Conservation (phyloP, 139 green algal species). For the Asterochloris erici region DNA sequence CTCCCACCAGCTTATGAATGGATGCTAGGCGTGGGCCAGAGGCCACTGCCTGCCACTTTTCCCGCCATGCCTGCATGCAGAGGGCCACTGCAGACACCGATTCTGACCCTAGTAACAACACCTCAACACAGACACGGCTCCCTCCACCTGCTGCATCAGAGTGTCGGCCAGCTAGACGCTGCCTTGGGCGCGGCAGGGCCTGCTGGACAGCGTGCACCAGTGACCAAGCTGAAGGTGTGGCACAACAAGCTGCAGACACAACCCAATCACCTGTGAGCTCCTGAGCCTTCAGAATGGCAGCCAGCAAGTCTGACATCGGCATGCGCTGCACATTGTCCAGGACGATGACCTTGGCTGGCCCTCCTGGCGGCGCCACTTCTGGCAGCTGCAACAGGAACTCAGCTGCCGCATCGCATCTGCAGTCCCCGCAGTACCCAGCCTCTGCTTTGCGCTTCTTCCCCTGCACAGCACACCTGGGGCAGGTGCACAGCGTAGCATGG, state of each 20-base stretch:
- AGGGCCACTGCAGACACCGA: no score
- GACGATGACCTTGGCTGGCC: conserved; percentile 18
- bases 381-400: conserved; percentile 34
- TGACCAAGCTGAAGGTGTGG: no score
- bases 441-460: conserved; percentile 22
- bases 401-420: conserved; percentile 26
- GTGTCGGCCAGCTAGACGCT: background rate
- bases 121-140: no score
- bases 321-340: conserved; percentile 39
- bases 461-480: background rate
- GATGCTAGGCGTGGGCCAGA: no score
- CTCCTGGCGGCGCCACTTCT: background rate
- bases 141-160: background rate
- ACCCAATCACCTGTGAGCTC: conserved; percentile 19
- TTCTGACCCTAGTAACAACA: no score
- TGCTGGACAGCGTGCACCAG: no score
- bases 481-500: background rate
- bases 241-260: no score
- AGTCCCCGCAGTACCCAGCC: conserved; percentile 17
- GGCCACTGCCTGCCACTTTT: no score
- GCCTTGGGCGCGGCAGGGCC: no score
- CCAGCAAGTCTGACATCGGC: conserved; percentile 24
- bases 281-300: conserved; percentile 21
- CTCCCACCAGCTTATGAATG: no score
- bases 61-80: no score